phyloP scores from a whole-genome alignment of 345 rosid genomes.

The Moricandia arvensis region DNA sequence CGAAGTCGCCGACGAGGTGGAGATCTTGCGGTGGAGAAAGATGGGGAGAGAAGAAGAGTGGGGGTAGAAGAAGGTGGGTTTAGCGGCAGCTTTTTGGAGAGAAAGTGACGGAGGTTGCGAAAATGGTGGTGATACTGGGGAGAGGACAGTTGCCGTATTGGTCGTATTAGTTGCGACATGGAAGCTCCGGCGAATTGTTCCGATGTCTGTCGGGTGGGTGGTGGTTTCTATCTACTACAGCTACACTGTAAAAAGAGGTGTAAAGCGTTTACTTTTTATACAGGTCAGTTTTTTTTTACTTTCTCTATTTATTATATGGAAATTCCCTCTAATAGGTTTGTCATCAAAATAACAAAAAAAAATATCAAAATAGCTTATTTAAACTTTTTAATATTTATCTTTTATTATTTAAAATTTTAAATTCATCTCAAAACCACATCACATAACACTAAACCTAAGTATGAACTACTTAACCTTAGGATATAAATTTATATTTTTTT shows the following conservation, averaged over 20 bases:
- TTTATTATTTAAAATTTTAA: no score
- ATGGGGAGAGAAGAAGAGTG: not conserved
- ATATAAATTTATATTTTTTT: no score
- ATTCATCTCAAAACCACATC: no score
- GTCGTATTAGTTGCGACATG: constrained; percentile 35
- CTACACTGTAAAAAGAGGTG: not conserved
- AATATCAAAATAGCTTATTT: no score
- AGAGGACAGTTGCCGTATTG: constrained; percentile 20
- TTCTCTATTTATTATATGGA: no score
- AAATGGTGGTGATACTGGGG: constrained; percentile 25
- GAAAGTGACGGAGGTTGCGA: constrained; percentile 7
- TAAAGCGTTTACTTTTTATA: not conserved
- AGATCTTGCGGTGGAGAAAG: not conserved
- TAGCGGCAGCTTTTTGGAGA: constrained; percentile 3
- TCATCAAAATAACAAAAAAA: no score
- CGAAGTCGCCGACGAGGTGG: constrained; percentile 1
- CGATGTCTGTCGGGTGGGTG: not conserved
- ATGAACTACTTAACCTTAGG: no score
- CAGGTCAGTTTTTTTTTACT: not conserved
- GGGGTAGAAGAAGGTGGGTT: constrained; percentile 9
- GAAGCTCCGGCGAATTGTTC: not conserved
- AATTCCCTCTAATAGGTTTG: no score
- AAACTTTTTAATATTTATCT: no score
- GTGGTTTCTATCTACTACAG: not conserved
- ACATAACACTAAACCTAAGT: no score